phyloP scores from a whole-genome alignment of 192 early-diverging fungal species.

The Allomyces javanicus region DNA sequence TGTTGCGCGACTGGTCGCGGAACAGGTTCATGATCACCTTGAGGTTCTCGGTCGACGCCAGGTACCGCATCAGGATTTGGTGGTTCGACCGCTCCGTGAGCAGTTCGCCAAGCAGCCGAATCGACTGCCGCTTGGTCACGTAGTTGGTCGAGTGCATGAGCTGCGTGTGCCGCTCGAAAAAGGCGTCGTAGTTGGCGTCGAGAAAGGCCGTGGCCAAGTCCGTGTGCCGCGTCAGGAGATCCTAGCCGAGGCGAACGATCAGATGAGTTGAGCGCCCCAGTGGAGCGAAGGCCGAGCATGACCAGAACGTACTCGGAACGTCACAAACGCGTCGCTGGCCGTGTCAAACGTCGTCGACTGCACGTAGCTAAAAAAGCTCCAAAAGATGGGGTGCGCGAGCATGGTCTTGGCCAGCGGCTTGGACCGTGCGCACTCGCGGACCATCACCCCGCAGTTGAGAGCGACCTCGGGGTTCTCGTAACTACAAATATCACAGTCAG shows the following conservation, averaged over 20 bases:
- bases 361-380: constrained; percentile 88
- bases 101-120: constrained; percentile 96
- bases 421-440: constrained; percentile 90
- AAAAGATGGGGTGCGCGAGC: constrained; percentile 67
- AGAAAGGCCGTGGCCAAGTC: constrained; percentile 73
- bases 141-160: constrained; percentile 82
- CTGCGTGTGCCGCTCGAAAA: constrained; percentile 52
- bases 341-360: constrained; percentile 96
- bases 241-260: constrained; percentile 18
- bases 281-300: not conserved
- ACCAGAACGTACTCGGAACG: constrained; percentile 50
- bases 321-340: constrained; percentile 92
- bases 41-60: constrained; percentile 74
- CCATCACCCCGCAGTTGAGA: constrained; percentile 90
- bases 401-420: constrained; percentile 74
- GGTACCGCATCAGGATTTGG: constrained; percentile 84
- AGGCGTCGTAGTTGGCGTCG: constrained; percentile 67
- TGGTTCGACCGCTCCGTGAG: constrained; percentile 89
- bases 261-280: not conserved
- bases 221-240: constrained; percentile 89
- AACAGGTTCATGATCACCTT: constrained; percentile 97
- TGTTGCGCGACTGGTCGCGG: constrained; percentile 86
- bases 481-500: too few species aligned
- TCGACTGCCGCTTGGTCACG: constrained; percentile 90
- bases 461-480: constrained; percentile 95